phyloP scores from a whole-genome alignment of 2,329 filamentous ascomycete species.

The Whalleya microplaca region DNA sequence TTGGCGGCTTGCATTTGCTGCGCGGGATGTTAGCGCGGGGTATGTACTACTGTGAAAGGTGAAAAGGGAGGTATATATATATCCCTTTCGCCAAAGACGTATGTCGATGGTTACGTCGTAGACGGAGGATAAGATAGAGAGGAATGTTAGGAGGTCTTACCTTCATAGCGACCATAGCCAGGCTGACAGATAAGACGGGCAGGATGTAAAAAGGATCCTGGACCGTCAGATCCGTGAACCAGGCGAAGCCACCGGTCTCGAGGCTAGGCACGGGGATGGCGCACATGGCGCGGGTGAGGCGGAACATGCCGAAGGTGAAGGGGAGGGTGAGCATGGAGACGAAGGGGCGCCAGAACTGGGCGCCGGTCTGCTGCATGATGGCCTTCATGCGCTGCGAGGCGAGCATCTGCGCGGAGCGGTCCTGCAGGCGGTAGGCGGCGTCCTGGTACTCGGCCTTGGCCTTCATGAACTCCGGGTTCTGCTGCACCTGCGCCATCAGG shows the following conservation, averaged over 20 bases:
- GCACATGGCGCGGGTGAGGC: conserved; percentile 74
- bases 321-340: conserved; percentile 63
- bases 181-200: conserved; percentile 61
- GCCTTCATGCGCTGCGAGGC: conserved; percentile 50
- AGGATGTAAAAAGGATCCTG: conserved; percentile 79
- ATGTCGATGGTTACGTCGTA: too few relatives aligned
- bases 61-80: too few relatives aligned
- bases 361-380: conserved; percentile 58
- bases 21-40: conserved; percentile 7
- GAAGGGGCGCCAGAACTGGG: conserved; percentile 54
- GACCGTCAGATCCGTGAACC: conserved; percentile 78
- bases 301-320: conserved; percentile 80
- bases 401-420: conserved; percentile 52
- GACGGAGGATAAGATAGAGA: neutral
- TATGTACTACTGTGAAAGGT: too few relatives aligned
- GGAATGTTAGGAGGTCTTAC: conserved; percentile 44
- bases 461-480: conserved; percentile 59
- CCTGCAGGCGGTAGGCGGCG: conserved; percentile 39
- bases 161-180: conserved; percentile 62
- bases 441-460: conserved; percentile 55
- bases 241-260: conserved; percentile 70
- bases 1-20: conserved; percentile 29
- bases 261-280: conserved; percentile 80
- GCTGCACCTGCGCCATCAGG: conserved; percentile 60
- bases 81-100: too few relatives aligned